Conservation (phyloP, 176 grass and related monocot genomes). For the maize (Zea mays) region Zm-B73-REFERENCE-NAM-5.0 NC_050100.1:224862001-224862500, state of each 20-base stretch:
- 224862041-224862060: conserved; percentile 50
- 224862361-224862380: conserved; percentile 79
- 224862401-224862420: conserved; percentile 58
- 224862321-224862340: conserved; percentile 80
- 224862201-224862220: no score
- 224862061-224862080: background rate
- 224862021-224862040: conserved; percentile 11
- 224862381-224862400: conserved; percentile 57
- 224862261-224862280: background rate
- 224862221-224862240: background rate
- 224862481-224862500: conserved; percentile 70
- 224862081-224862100: no score
- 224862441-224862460: conserved; percentile 65
- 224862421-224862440: conserved; percentile 58
- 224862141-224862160: no score
- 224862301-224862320: conserved; percentile 86
- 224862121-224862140: no score
- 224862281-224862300: conserved; percentile 61
- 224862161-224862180: background rate
- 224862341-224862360: background rate
- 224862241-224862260: background rate
- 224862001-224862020: conserved; percentile 37
- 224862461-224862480: conserved; percentile 51
- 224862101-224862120: no score
- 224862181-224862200: background rate